Evolutionary conservation across 495 filamentous ascomycete genomes (phyloP).

Genomic region (Penicillium pulvis): DNA sequence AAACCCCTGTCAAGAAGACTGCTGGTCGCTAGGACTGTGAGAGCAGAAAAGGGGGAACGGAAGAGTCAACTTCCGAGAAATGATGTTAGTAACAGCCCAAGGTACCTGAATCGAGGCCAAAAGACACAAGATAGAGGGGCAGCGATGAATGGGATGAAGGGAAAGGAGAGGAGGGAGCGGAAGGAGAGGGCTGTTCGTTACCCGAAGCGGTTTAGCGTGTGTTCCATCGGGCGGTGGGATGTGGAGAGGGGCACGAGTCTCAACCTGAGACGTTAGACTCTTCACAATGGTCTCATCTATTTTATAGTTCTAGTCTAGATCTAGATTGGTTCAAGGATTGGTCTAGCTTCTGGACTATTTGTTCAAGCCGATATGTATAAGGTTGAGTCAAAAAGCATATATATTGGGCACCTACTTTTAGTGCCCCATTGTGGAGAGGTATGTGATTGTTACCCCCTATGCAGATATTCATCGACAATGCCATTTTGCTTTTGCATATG

Average conservation of each 20-base stretch:
- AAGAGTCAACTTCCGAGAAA: slow-evolving; percentile 24
- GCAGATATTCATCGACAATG: not conserved
- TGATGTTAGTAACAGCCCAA: slow-evolving; percentile 8
- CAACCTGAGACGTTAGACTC: slow-evolving; percentile 8
- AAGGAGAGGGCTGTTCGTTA: slow-evolving; percentile 30
- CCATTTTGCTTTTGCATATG: not conserved
- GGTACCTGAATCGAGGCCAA: slow-evolving; percentile 3
- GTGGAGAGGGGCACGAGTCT: slow-evolving; percentile 32
- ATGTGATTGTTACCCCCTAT: not conserved
- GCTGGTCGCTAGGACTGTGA: slow-evolving; percentile 26
- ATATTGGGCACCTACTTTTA: not conserved
- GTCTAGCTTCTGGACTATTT: not conserved
- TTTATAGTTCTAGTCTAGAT: not conserved
- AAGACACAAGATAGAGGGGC: slow-evolving; percentile 15
- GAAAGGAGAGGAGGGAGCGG: slow-evolving; percentile 30
- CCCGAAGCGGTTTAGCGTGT: slow-evolving; percentile 29
- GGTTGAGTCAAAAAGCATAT: not conserved
- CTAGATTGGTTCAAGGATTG: not conserved
- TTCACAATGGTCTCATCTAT: not conserved
- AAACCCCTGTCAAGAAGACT: slow-evolving; percentile 19
- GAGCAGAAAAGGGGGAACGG: slow-evolving; percentile 8
- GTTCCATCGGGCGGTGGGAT: slow-evolving; percentile 36
- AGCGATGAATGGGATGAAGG: slow-evolving; percentile 16
- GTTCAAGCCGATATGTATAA: not conserved
- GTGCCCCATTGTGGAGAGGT: not conserved